Evolutionary conservation across 352 stramenopile species (phyloP).

Genomic region (Blastocystis sp.): DNA sequence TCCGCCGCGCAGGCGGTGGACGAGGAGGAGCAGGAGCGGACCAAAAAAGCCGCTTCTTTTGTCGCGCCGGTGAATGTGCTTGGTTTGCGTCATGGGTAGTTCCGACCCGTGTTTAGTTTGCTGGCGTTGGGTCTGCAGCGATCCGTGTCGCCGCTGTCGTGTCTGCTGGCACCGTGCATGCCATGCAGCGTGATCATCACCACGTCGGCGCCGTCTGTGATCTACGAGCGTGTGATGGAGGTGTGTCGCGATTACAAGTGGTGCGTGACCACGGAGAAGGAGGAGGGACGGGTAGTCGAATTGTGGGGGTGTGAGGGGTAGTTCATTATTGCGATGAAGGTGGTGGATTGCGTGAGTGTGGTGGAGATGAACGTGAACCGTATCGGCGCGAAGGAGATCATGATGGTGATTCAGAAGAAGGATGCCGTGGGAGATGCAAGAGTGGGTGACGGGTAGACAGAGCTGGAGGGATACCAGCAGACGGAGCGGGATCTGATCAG

Average conservation of each 20-base stretch:
- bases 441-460: neutral
- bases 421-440: neutral
- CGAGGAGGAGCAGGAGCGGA: neutral
- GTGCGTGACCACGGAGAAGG: slow-evolving; percentile 18
- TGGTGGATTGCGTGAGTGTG: slow-evolving; percentile 53
- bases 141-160: slow-evolving; percentile 14
- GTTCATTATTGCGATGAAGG: slow-evolving; percentile 62
- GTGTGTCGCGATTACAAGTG: slow-evolving; percentile 35
- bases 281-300: neutral
- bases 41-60: slow-evolving; percentile 19
- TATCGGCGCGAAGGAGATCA: slow-evolving; percentile 30
- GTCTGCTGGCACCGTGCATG: slow-evolving; percentile 16
- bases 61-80: neutral
- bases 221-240: slow-evolving; percentile 51
- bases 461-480: slow-evolving; percentile 51
- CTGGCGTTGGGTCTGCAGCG: slow-evolving; percentile 31
- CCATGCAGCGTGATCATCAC: slow-evolving; percentile 38
- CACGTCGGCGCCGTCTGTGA: slow-evolving; percentile 1
- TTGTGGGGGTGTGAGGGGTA: neutral
- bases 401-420: slow-evolving; percentile 29
- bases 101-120: slow-evolving; percentile 6
- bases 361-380: slow-evolving; percentile 5
- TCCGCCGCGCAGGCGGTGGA: neutral
- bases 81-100: neutral
- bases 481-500: slow-evolving; percentile 39